Evolutionary conservation across 192 early-diverging fungal species (phyloP).

Genomic region (Coemansia pectinata): DNA sequence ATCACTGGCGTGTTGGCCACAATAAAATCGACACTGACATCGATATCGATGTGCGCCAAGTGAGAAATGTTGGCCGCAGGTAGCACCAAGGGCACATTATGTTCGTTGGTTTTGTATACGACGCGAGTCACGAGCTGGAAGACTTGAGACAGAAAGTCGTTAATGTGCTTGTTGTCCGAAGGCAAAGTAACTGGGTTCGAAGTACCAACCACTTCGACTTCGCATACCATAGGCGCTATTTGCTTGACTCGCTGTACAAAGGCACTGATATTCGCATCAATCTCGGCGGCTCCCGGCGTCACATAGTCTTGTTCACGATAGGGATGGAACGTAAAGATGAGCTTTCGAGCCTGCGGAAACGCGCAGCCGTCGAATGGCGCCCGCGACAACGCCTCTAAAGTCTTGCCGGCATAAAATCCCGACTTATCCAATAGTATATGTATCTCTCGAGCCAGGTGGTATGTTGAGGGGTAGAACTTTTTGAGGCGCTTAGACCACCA

Average conservation of each 20-base stretch:
- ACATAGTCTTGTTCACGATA: neutral
- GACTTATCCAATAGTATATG: neutral
- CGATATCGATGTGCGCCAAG: neutral
- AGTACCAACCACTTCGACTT: neutral
- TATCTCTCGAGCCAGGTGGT: neutral
- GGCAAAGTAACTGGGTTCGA: neutral
- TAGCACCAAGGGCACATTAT: neutral
- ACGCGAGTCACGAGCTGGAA: neutral
- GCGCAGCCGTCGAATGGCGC: neutral
- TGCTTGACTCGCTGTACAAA: neutral
- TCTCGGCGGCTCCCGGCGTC: neutral
- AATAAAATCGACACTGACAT: neutral
- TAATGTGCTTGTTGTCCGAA: neutral
- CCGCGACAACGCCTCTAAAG: neutral
- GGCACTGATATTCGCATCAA: neutral
- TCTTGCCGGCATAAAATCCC: neutral
- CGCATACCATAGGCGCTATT: neutral
- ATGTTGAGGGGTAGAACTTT: neutral
- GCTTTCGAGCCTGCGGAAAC: neutral
- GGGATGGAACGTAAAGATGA: neutral
- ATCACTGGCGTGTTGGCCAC: neutral
- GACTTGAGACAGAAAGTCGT: neutral
- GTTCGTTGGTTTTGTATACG: neutral
- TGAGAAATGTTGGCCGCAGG: neutral
- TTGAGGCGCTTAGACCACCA: slow-evolving; percentile 1